Evolutionary conservation across 2,329 filamentous ascomycete species (phyloP), one percentile per base, ranked within the genome.

Genomic region (Epichloe glyceriae): DNA sequence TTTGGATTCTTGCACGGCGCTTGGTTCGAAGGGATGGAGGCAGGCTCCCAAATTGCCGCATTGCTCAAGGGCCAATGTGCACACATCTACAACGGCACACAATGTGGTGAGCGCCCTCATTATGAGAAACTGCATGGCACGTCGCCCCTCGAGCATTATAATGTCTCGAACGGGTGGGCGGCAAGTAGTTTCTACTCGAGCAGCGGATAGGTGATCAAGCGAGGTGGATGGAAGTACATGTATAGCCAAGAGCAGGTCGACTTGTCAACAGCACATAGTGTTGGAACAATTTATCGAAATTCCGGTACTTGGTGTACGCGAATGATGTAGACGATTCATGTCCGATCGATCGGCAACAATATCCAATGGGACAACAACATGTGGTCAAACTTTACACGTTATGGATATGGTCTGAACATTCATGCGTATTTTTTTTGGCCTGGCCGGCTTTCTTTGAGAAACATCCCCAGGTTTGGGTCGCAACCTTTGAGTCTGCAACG

Each of bases 1-100:
- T 86, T 75, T 62, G 82, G 82, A 0, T 85, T 81, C 62, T 56
- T 85, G 59, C 82, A 85, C 30, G 79, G 78, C 0, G 77, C 78
- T 0, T 82, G 70, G 64, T 79, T 71, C 38, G 78, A 82, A 57
- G 79, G 79, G 0, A 67, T 69, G 1, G 69, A 72, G 5, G 73
- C 69, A 0, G 79, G 73, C 0, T 62, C 67, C 40, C 65, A 66
- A 2, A 64, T 78, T 37, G 72, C 71, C 2, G 66, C 54, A 1
- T 22, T 58, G 17, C 39, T 61, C 45, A 52, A 54, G 12, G 46
- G 51, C 15, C 39, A 50, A 1, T 62, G 60, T n/a, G 45, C 54
- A 19, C 46, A 53, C 11, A 14, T 55, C 0, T 55, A 54, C 46
- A 44, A 48, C 5, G 45, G 44, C 11, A 33, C 49, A 19, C 44